Conservation (phyloP, 2,329 filamentous ascomycete genomes). For the Pseudogymnoascus destructans region DNA sequence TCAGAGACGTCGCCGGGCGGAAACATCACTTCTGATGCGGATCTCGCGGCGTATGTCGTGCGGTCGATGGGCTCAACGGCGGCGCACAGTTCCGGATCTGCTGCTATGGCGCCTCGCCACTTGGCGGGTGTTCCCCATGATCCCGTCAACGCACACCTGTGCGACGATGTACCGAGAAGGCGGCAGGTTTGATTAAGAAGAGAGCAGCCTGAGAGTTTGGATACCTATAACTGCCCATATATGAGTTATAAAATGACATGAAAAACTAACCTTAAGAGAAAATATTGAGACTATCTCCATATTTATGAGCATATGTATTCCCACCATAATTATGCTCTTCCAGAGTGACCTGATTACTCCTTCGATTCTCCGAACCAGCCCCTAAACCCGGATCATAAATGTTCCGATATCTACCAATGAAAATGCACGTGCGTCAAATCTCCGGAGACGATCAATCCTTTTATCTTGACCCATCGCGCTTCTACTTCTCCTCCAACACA, state of each 20-base stretch:
- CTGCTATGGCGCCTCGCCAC: slow-evolving; percentile 13
- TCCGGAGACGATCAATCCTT: slow-evolving; percentile 3
- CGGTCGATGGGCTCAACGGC: slow-evolving; percentile 26
- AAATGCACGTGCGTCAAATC: slow-evolving; percentile 7
- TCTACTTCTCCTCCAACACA: background rate
- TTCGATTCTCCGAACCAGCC: background rate
- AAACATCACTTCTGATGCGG: slow-evolving; percentile 19
- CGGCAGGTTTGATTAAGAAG: slow-evolving; percentile 10
- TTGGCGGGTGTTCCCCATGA: slow-evolving; percentile 18
- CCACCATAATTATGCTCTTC: background rate
- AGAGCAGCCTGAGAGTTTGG: background rate
- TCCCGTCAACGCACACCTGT: slow-evolving; percentile 12
- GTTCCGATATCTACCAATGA: slow-evolving; percentile 5
- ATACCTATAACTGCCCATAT: background rate
- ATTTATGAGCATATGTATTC: background rate
- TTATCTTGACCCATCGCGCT: background rate
- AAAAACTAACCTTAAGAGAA: background rate
- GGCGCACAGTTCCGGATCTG: slow-evolving; percentile 27
- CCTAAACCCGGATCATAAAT: background rate
- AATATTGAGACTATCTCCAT: background rate
- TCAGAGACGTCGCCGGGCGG: slow-evolving; percentile 24
- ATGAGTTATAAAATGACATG: background rate
- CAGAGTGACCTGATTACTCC: no score
- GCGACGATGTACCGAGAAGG: slow-evolving; percentile 15
- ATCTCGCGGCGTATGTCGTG: slow-evolving; percentile 20